phyloP scores from a whole-genome alignment of 148 eudicot genomes.

The Camellia sinensis region DNA sequence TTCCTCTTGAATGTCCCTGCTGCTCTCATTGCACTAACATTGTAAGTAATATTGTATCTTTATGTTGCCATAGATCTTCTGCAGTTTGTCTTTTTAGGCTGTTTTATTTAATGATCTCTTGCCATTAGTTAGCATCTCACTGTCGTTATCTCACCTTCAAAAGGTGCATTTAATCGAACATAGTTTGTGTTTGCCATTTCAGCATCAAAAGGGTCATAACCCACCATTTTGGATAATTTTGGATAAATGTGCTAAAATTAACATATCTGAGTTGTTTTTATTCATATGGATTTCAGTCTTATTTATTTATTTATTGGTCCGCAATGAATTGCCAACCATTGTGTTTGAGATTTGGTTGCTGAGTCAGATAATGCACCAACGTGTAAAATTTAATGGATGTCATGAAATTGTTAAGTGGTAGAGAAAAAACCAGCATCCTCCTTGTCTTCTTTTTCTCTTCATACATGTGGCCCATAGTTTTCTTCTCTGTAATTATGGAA shows the following conservation, averaged over 20 bases:
- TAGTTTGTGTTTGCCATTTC: not conserved
- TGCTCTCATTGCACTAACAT: slow-evolving; percentile 67
- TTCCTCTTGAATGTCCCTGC: slow-evolving; percentile 81
- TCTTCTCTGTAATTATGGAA: too few species aligned
- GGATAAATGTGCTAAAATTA: not conserved
- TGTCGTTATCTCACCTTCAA: not conserved
- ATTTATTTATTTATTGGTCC: too few species aligned
- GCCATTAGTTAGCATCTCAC: not conserved
- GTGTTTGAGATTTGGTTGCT: too few species aligned
- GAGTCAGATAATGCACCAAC: too few species aligned
- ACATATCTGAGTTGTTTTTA: not conserved
- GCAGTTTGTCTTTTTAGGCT: not conserved
- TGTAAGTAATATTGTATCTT: slow-evolving; percentile 47
- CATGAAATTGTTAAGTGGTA: too few species aligned
- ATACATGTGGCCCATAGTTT: too few species aligned
- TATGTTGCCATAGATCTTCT: not conserved
- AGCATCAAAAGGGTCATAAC: not conserved
- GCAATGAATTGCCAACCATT: too few species aligned
- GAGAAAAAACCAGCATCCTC: too few species aligned
- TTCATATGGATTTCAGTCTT: not conserved
- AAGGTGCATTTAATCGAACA: not conserved
- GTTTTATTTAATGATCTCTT: not conserved
- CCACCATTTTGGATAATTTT: not conserved
- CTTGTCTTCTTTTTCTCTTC: too few species aligned
- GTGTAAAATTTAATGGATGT: too few species aligned